phyloP scores from a whole-genome alignment of 2,329 filamentous ascomycete species.

The Scedosporium minutisporum region DNA sequence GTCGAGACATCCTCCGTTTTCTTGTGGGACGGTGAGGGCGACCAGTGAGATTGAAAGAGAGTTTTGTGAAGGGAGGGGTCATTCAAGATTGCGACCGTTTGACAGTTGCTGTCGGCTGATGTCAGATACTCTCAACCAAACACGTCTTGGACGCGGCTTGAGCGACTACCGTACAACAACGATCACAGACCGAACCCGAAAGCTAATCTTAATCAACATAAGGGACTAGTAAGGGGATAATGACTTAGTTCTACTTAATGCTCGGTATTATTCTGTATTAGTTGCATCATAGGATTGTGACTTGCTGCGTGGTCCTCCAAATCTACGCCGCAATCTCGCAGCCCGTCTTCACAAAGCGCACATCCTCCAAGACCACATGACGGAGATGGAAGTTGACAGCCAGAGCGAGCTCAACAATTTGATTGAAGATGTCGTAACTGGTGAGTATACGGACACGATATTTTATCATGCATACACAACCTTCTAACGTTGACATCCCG shows the following conservation, averaged over 20 bases:
- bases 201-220: no score
- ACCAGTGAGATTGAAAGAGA: neutral
- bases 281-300: neutral
- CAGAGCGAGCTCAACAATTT: constrained; percentile 22
- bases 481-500: constrained; percentile 8
- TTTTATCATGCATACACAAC: neutral
- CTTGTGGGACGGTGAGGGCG: no score
- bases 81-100: neutral
- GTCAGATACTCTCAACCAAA: neutral
- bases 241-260: no score
- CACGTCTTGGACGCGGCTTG: neutral
- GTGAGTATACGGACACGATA: neutral
- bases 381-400: constrained; percentile 16
- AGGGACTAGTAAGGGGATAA: no score
- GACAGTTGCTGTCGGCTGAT: neutral
- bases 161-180: no score
- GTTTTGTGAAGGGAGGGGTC: neutral
- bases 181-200: no score
- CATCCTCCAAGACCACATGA: neutral
- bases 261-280: neutral
- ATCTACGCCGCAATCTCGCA: neutral
- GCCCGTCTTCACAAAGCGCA: neutral
- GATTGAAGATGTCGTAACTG: constrained; percentile 25
- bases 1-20: no score
- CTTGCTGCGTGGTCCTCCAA: neutral